A percentile compares a stretch with the other conserved stretches of the same genome.
phyloP scores from a whole-genome alignment of 106 monocot genomes.

The Alisma plantagoaquatica region DNA sequence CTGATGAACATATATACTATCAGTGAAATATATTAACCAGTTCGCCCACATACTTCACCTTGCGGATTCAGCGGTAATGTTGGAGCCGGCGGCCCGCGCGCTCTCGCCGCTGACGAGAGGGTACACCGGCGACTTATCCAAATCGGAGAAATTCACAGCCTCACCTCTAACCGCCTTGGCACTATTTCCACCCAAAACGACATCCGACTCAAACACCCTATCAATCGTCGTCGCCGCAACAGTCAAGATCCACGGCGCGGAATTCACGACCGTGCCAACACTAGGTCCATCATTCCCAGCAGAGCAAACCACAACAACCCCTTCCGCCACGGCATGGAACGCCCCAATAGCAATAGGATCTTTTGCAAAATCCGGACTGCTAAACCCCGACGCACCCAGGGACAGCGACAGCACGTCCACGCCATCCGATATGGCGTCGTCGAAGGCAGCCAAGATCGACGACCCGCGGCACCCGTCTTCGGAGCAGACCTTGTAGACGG shows the following conservation, averaged over 20 bases:
- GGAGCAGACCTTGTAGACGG: conserved; percentile 66
- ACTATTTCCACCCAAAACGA: conserved; percentile 53
- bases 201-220: conserved; percentile 49
- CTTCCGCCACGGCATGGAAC: conserved; percentile 67
- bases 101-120: conserved; percentile 40
- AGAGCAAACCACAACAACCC: conserved; percentile 63
- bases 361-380: conserved; percentile 20
- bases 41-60: no score
- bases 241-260: conserved; percentile 82
- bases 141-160: conserved; percentile 72
- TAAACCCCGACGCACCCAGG: conserved; percentile 32
- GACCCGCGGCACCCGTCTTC: conserved; percentile 42
- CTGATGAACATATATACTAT: no score
- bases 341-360: conserved; percentile 80
- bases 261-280: conserved; percentile 31
- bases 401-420: conserved; percentile 69
- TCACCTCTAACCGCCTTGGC: no score
- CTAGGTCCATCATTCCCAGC: conserved; percentile 75
- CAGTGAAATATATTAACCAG: no score
- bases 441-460: conserved; percentile 51
- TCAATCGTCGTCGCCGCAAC: conserved; percentile 66
- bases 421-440: conserved; percentile 57
- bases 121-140: conserved; percentile 47
- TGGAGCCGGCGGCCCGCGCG: conserved; percentile 52
- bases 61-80: conserved; percentile 22